phyloP scores from a whole-genome alignment of 2,329 filamentous ascomycete genomes.

The Orbilia brochopaga region DNA sequence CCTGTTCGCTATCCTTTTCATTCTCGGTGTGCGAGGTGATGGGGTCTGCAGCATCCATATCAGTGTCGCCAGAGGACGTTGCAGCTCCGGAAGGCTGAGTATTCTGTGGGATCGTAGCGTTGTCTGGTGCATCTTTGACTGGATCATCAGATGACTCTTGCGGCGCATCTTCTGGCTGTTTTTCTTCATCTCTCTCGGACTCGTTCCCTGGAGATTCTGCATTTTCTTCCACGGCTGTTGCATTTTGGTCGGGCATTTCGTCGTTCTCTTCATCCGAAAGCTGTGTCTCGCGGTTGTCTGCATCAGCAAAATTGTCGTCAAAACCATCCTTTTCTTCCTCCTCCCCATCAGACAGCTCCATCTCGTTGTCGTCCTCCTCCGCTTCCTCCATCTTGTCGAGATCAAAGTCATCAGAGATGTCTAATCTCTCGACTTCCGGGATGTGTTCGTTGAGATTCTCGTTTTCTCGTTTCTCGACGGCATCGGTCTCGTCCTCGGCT shows the following conservation, averaged over 20 bases:
- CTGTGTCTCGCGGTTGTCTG: slow-evolving; percentile 61
- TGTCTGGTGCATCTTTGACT: slow-evolving; percentile 48
- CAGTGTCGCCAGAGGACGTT: slow-evolving; percentile 49
- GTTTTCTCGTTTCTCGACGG: slow-evolving; percentile 66
- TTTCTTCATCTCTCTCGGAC: slow-evolving; percentile 57
- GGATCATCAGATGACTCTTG: slow-evolving; percentile 27
- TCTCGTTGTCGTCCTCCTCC: slow-evolving; percentile 63
- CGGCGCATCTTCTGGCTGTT: slow-evolving; percentile 51
- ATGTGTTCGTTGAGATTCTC: slow-evolving; percentile 76
- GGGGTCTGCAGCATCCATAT: slow-evolving; percentile 51
- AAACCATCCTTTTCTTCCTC: slow-evolving; percentile 62
- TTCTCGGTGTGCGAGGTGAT: slow-evolving; percentile 51
- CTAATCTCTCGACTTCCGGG: slow-evolving; percentile 79
- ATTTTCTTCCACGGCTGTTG: slow-evolving; percentile 61
- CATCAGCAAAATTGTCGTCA: slow-evolving; percentile 56
- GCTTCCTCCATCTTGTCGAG: slow-evolving; percentile 71
- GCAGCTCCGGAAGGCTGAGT: slow-evolving; percentile 50
- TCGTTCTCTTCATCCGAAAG: slow-evolving; percentile 61
- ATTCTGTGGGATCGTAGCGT: slow-evolving; percentile 50
- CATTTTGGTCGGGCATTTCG: slow-evolving; percentile 62
- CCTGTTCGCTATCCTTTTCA: slow-evolving; percentile 51
- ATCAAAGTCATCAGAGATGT: slow-evolving; percentile 86
- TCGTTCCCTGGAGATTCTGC: slow-evolving; percentile 63
- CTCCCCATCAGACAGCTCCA: slow-evolving; percentile 66
- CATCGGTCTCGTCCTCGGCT: slow-evolving; percentile 52